A percentile compares a stretch with the other conserved stretches of the same genome.
Conservation (phyloP, 495 filamentous ascomycete species). For the Trichoderma parareesei region DNA sequence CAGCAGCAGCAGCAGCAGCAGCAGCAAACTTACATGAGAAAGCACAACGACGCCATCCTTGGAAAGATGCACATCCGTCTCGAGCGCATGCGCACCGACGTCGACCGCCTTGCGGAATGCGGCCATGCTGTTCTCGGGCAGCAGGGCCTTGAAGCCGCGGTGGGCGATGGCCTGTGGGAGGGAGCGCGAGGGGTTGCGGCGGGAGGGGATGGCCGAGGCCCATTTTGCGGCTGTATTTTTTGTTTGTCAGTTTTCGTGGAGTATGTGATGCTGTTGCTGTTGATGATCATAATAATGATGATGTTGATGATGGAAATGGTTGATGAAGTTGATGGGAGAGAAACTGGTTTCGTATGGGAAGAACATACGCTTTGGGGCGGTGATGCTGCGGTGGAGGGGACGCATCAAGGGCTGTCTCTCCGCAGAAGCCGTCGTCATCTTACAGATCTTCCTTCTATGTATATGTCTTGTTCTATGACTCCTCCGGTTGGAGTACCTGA, state of each 20-base stretch:
- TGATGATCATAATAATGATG: neutral
- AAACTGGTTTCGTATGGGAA: neutral
- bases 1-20: too few species aligned
- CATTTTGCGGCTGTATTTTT: neutral
- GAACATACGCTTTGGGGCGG: neutral
- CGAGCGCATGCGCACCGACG: constrained; percentile 70
- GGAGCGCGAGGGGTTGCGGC: neutral
- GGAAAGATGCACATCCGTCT: constrained; percentile 80
- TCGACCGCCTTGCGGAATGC: constrained; percentile 67
- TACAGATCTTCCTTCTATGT: neutral
- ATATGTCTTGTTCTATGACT: neutral
- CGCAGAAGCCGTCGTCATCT: neutral
- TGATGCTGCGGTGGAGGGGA: neutral
- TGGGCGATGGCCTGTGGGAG: constrained; percentile 77
- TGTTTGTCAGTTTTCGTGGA: too few species aligned
- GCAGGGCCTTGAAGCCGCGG: constrained; percentile 70
- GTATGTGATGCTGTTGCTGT: too few species aligned
- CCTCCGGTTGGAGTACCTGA: neutral
- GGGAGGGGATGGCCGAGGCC: neutral
- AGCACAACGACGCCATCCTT: constrained; percentile 79
- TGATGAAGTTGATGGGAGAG: neutral
- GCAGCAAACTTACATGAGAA: constrained; percentile 59
- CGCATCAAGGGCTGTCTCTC: neutral
- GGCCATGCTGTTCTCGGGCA: constrained; percentile 78
- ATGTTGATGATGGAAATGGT: neutral